Evolutionary conservation across 208 protist species (phyloP).

Genomic region (Trypanosoma congolense): DNA sequence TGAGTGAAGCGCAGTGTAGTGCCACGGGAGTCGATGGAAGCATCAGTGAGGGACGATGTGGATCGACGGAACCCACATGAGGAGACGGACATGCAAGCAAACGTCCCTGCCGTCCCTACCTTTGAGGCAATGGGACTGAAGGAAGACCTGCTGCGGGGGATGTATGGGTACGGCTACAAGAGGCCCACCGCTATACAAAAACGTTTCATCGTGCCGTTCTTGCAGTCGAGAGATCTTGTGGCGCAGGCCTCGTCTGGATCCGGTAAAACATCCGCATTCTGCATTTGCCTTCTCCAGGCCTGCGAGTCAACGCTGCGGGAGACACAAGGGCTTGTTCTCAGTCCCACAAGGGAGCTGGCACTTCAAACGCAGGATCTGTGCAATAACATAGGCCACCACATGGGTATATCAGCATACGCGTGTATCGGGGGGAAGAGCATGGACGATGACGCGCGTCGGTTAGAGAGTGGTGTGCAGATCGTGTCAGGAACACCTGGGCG

Average conservation of each 20-base stretch:
- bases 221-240: slow-evolving; percentile 92
- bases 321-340: slow-evolving; percentile 95
- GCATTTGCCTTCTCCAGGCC: slow-evolving; percentile 87
- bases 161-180: slow-evolving; percentile 98
- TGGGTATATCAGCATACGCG: slow-evolving; percentile 85
- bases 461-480: slow-evolving; percentile 92
- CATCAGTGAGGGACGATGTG: slow-evolving; percentile 5
- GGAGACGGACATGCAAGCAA: slow-evolving; percentile 78
- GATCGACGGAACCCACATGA: slow-evolving; percentile 11
- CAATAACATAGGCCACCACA: slow-evolving; percentile 92
- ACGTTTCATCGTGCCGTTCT: slow-evolving; percentile 92
- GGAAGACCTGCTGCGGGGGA: slow-evolving; percentile 86
- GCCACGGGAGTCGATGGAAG: slow-evolving; percentile 1
- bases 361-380: slow-evolving; percentile 95
- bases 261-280: slow-evolving; percentile 98
- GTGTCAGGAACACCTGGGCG: slow-evolving; percentile 98
- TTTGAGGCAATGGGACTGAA: slow-evolving; percentile 89
- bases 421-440: slow-evolving; percentile 91
- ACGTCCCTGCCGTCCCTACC: slow-evolving; percentile 75
- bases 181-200: slow-evolving; percentile 98
- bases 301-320: slow-evolving; percentile 76
- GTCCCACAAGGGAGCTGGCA: slow-evolving; percentile 97
- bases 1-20: too few species aligned
- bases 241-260: slow-evolving; percentile 98
- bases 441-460: slow-evolving; percentile 89